Evolutionary conservation across 1,284 basidiomycete genomes (phyloP), one percentile per base, ranked within the genome.

Genomic region (Malassezia japonica): DNA sequence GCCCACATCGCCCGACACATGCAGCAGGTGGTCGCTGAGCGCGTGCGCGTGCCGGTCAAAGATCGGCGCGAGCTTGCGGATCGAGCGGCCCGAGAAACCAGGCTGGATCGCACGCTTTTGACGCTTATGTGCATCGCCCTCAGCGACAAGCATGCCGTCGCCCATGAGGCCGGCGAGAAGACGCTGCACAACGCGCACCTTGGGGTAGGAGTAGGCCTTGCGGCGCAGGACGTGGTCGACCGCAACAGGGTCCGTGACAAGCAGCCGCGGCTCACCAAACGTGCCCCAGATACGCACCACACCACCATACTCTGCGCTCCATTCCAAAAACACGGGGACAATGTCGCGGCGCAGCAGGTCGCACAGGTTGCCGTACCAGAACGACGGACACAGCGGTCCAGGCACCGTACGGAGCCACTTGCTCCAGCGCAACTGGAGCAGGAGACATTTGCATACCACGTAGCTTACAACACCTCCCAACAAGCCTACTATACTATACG

Each of bases 81-180:
- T 60, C 4, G 65, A 56, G 1, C 57, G 53, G 3, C 56, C 48
- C 31, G 47, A 55, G 42, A 72, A 71, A 1, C 68, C 70, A 1
- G 70, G 70, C 25, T 65, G 59, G 15, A 71, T 28, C 36, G 70
- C 59, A 29, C 64, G 61, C 4, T 65, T 42, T 43, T 72, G 68
- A 8, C 65, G 46, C 31, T 56, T 56, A 34, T 72, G 70, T 1
- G 54, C 54, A 13, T 68, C 65, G 2, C 67, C 67, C 29, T 72
- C 70, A 0, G 56, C 59, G 5, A 61, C 60, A 9, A 72, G 24
- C 1, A 72, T 44, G 7, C 70, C 68, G 9, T 70, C 48, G 3
- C 70, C 70, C n/a, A 72, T 53, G n/a, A 62, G 44, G 31, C 55
- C 49, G 28, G 58, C 57, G 21, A 70, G 53, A 15, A 62, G 47